A percentile compares a stretch with the other conserved stretches of the same genome.
These are phyloP conservation scores for Penicillium herquei DNA, from an alignment of 495 filamentous ascomycete species.

Conservation along the genomic window DNA sequence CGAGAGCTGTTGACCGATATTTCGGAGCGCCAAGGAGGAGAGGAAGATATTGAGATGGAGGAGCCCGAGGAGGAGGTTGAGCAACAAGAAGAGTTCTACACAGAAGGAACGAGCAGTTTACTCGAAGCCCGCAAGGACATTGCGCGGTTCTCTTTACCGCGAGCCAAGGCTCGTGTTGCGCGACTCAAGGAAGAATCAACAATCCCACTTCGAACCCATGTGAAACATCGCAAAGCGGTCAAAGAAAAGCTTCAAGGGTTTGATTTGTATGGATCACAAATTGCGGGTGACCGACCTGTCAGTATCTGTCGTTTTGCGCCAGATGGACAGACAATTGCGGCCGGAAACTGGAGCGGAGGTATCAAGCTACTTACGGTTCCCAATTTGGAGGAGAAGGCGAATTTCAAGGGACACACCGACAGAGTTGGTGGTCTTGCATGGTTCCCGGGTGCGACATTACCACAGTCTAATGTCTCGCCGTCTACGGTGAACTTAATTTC, in stretches of 20 bases:
- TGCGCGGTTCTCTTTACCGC: slow-evolving; percentile 79
- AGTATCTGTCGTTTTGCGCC: slow-evolving; percentile 90
- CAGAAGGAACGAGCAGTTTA: slow-evolving; percentile 70
- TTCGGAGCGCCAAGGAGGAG: slow-evolving; percentile 61
- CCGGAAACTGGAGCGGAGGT: slow-evolving; percentile 87
- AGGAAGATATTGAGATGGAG: slow-evolving; percentile 66
- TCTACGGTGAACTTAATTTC: slow-evolving; percentile 83
- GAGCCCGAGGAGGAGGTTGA: slow-evolving; percentile 54
- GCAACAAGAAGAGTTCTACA: slow-evolving; percentile 96
- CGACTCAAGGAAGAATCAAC: slow-evolving; percentile 75
- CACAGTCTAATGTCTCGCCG: slow-evolving; percentile 63
- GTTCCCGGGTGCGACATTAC: slow-evolving; percentile 80
- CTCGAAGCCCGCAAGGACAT: slow-evolving; percentile 77
- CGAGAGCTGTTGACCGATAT: slow-evolving; percentile 75
- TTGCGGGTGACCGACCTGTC: slow-evolving; percentile 84
- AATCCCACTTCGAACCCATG: slow-evolving; percentile 82
- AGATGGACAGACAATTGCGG: slow-evolving; percentile 77
- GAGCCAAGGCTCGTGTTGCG: slow-evolving; percentile 72
- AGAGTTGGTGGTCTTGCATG: slow-evolving; percentile 88
- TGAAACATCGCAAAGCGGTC: slow-evolving; percentile 83
- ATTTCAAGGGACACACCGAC: slow-evolving; percentile 78
- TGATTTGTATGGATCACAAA: slow-evolving; percentile 89
- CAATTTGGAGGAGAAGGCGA: slow-evolving; percentile 70
- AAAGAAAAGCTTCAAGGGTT: slow-evolving; percentile 81
- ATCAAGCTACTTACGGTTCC: slow-evolving; percentile 84